Evolutionary conservation across 2,329 filamentous ascomycete species (phyloP), one percentile per base, ranked within the genome.

Genomic region (Ophiostoma tasmaniense): DNA sequence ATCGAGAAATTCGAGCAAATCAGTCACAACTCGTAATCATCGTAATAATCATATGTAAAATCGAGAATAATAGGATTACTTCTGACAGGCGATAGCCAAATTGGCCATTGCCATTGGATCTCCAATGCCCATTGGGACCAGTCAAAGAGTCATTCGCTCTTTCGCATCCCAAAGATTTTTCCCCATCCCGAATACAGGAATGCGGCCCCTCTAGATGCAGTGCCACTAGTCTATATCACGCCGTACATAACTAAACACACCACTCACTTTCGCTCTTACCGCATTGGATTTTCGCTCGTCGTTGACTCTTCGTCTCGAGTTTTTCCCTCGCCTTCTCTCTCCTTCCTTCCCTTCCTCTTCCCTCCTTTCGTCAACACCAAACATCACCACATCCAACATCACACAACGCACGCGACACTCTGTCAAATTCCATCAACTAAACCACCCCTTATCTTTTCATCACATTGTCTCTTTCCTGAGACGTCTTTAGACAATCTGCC

Each of bases 401-500:
- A 11, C 35, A 55, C 3, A 14, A 64, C 2, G 37, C 20, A 42
- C 39, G 50, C 37, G 66, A 61, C 61, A 66, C 14, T 66, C 30
- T 8, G 25, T 22, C 20, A 50, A 59, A 59, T 28, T n/a, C 22
- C 45, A 67, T 70, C 37, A 37, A 25, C 66, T 30, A 45, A 10
- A 30, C n/a, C 20, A 61, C 66, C 69, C 70, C 70, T 68, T 69
- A 68, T 59, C 50, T 70, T 64, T 62, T 62, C 72, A 71, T 37
- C 74, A 70, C 72, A 69, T 71, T 71, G 61, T 64, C 61, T 64
- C 72, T 73, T 73, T 70, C 74, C 74, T 75, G 74, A 78, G 73
- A 75, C 77, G 76, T 73, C 73, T 74, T 74, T 74, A 70, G 76
- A 75, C 80, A 84, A 80, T 84, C 84, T 68, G 89, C 88, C 85